Conservation (phyloP, 345 rosid genomes). For the Lepidium aucheri region DNA sequence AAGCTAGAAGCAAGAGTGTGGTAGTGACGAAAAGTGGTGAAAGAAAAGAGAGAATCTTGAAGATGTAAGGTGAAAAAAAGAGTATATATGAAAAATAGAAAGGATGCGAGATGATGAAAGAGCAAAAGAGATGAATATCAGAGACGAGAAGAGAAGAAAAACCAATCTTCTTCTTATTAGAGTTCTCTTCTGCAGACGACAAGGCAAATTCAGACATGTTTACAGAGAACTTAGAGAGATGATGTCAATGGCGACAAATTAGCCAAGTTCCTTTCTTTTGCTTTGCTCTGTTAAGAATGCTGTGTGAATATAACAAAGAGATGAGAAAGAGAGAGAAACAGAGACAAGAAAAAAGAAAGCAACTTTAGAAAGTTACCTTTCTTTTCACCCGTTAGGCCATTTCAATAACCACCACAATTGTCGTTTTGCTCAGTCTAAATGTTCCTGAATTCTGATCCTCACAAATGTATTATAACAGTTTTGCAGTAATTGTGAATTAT, state of each 20-base stretch:
- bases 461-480: not conserved
- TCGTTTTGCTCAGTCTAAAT: not conserved
- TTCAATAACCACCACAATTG: conserved; percentile 37
- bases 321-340: conserved; percentile 1
- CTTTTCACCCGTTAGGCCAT: conserved; percentile 27
- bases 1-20: conserved; percentile 55
- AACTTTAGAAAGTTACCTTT: conserved; percentile 33
- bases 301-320: conserved; percentile 52
- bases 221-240: not conserved
- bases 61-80: conserved; percentile 61
- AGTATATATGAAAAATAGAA: conserved; percentile 42
- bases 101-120: conserved; percentile 56
- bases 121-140: conserved; percentile 38
- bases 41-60: conserved; percentile 70
- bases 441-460: not conserved
- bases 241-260: conserved; percentile 14
- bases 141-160: conserved; percentile 45
- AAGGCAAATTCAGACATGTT: conserved; percentile 49
- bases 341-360: conserved; percentile 20
- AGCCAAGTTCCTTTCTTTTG: conserved; percentile 5
- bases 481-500: not conserved
- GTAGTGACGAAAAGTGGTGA: conserved; percentile 84
- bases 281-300: conserved; percentile 36
- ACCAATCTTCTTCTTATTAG: conserved; percentile 25
- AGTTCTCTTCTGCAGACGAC: conserved; percentile 20